Evolutionary conservation across 2,329 filamentous ascomycete species (phyloP), one percentile per base, ranked within the genome.

Genomic region (Chaetomiaceae sp.): DNA sequence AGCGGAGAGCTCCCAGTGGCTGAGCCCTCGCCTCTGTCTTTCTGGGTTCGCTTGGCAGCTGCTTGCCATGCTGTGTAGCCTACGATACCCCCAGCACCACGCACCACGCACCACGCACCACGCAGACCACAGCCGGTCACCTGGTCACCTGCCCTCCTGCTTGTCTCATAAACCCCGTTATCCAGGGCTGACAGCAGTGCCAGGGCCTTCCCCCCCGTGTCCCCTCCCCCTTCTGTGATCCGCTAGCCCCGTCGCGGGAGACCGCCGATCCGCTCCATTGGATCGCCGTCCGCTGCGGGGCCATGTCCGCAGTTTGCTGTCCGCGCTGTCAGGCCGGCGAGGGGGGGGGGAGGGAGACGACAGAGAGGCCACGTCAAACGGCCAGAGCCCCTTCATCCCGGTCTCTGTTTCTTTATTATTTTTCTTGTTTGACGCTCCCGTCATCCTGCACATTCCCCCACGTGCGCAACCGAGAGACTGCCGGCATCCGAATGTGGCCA

Each of bases 71-170:
- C 13, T 42, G 33, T 37, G 27, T 41, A 29, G 25, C 40, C 51
- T 48, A 48, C 48, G n/a, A n/a, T n/a, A n/a, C n/a, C 53, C 53
- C 43, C 53, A 43, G 20, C 46, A 50, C 47, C 41, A 49, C 27
- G 5, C n/a, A 14, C 11, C 40, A 18, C 20, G 14, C 27, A 14
- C 14, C n/a, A 25, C 11, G 33, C 32, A 45, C 27, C 25, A 37
- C 33, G 38, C 23, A n/a, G n/a, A n/a, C 18, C 6, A 16, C 20
- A 20, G 8, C 37, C 43, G 32, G n/a, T n/a, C 20, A 37, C n/a
- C 29, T 48, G 55, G 44, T 57, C 55, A 57, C 48, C 55, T 57
- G 55, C 44, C 53, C 40, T 41, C 52, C 16, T 49, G 42, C 29
- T 55, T 52, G 40, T 50, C 48, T 53, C 49, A 53, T 55, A 48